These are phyloP conservation scores for Coemansia pectinata DNA, from an alignment of 192 early-diverging fungal species.

Conservation along the genomic window DNA sequence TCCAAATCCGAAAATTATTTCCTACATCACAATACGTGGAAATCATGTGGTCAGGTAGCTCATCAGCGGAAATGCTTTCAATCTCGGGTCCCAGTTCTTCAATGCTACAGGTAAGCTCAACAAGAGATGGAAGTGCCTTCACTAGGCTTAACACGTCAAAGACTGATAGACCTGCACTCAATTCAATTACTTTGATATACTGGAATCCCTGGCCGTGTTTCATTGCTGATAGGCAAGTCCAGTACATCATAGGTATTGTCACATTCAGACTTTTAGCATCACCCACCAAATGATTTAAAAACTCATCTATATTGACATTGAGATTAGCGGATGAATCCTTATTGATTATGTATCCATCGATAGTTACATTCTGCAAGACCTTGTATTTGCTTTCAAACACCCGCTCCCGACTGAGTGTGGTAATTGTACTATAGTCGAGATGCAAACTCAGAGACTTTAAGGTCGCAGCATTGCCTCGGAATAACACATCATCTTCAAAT, in stretches of 20 bases:
- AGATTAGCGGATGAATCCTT: too few species aligned
- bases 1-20: too few species aligned
- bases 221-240: too few species aligned
- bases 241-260: neutral
- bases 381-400: neutral
- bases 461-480: neutral
- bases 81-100: neutral
- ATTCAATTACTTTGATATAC: neutral
- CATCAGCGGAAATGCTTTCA: neutral
- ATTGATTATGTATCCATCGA: neutral
- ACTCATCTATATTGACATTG: neutral
- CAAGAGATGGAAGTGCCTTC: neutral
- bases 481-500: neutral
- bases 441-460: neutral
- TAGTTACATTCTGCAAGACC: neutral
- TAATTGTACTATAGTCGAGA: neutral
- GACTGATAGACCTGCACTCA: neutral
- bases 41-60: neutral
- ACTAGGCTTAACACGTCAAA: neutral
- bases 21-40: neutral
- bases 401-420: neutral
- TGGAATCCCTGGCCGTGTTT: neutral
- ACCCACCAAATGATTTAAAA: neutral
- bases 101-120: neutral
- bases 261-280: neutral